Conservation (phyloP, 2,329 filamentous ascomycete genomes). For the Beauveria sp. region DNA sequence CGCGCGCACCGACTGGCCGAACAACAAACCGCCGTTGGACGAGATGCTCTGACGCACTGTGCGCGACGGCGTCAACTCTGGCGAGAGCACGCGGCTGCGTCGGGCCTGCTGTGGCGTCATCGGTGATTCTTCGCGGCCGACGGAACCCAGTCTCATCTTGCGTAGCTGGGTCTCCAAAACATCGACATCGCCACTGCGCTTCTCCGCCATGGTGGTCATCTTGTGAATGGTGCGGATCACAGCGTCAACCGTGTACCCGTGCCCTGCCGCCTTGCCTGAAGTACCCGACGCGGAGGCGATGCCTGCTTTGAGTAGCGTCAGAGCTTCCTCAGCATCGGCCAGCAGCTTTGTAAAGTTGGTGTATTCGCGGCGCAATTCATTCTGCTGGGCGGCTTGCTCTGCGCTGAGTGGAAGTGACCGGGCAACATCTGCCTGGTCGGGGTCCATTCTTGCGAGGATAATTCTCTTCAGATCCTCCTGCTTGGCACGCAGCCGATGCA, state of each 20-base stretch:
- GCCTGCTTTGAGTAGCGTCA: constrained; percentile 72
- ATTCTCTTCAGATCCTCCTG: constrained; percentile 71
- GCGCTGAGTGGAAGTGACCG: constrained; percentile 69
- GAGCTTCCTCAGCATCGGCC: constrained; percentile 68
- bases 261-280: constrained; percentile 36
- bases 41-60: constrained; percentile 33
- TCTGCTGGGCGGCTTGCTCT: constrained; percentile 77
- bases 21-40: constrained; percentile 28
- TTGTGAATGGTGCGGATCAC: constrained; percentile 86
- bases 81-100: constrained; percentile 33
- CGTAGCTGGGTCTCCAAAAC: constrained; percentile 82
- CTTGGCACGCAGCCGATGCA: constrained; percentile 64
- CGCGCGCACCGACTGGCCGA: constrained; percentile 29
- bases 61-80: constrained; percentile 35
- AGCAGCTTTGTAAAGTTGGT: constrained; percentile 67
- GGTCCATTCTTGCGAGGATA: constrained; percentile 62
- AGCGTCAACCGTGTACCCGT: constrained; percentile 79
- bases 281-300: constrained; percentile 53
- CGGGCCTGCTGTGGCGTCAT: constrained; percentile 31
- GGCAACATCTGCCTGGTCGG: constrained; percentile 55
- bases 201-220: constrained; percentile 88
- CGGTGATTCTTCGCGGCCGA: constrained; percentile 36
- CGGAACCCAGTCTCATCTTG: constrained; percentile 51
- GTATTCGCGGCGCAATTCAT: constrained; percentile 71
- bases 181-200: constrained; percentile 83